Conservation (phyloP, 768 basidiomycete genomes). For the Amanita fuliginea region DNA sequence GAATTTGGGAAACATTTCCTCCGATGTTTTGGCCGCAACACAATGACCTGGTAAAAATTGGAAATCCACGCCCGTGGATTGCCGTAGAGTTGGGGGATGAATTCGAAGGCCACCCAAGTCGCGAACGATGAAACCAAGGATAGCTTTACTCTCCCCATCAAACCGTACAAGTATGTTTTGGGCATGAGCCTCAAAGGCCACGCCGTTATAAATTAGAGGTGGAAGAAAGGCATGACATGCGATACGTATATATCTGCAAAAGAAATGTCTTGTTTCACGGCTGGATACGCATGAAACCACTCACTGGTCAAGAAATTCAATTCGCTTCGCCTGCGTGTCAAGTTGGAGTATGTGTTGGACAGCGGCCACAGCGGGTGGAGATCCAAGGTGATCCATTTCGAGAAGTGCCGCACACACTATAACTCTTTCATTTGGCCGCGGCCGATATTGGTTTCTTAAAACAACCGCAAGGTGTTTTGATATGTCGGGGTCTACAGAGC, state of each 20-base stretch:
- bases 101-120: conserved; percentile 50
- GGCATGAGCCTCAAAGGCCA: conserved; percentile 53
- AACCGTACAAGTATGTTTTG: conserved; percentile 45
- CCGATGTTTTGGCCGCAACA: conserved; percentile 32
- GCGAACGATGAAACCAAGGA: conserved; percentile 41
- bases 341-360: conserved; percentile 35
- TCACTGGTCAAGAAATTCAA: conserved; percentile 36
- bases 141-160: conserved; percentile 26
- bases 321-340: conserved; percentile 33
- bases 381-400: conserved; percentile 37
- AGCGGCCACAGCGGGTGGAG: conserved; percentile 30
- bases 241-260: conserved; percentile 35
- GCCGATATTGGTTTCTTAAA: conserved; percentile 31
- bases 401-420: conserved; percentile 42
- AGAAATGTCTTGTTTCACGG: background rate
- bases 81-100: conserved; percentile 35
- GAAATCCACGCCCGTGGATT: conserved; percentile 39
- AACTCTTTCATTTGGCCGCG: conserved; percentile 27
- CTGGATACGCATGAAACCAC: conserved; percentile 2
- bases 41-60: conserved; percentile 43
- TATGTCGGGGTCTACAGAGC: conserved; percentile 27
- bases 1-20: conserved; percentile 44
- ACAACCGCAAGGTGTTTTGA: conserved; percentile 45
- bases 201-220: conserved; percentile 39
- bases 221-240: conserved; percentile 42